Evolutionary conservation across 2,329 filamentous ascomycete species (phyloP).

Genomic region (Rutstroemia sydowiana): DNA sequence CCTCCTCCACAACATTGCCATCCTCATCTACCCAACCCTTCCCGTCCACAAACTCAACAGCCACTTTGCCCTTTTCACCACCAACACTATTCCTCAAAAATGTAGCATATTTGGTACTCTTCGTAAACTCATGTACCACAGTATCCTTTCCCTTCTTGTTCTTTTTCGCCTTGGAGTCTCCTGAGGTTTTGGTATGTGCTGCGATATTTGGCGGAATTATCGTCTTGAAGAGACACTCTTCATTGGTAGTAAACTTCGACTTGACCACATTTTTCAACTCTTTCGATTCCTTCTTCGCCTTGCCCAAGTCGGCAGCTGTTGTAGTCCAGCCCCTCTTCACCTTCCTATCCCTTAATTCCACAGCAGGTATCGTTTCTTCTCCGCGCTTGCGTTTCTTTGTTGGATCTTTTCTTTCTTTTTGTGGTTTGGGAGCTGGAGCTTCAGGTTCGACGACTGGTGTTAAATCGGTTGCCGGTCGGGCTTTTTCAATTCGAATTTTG

Average conservation of each 20-base stretch:
- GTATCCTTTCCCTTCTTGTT: slow-evolving; percentile 52
- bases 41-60: slow-evolving; percentile 67
- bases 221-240: slow-evolving; percentile 81
- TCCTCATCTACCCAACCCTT: slow-evolving; percentile 81
- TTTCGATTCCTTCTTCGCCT: slow-evolving; percentile 43
- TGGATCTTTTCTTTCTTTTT: slow-evolving; percentile 36
- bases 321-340: slow-evolving; percentile 39
- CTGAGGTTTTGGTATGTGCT: slow-evolving; percentile 31
- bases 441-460: slow-evolving; percentile 27
- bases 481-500: slow-evolving; percentile 80
- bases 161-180: slow-evolving; percentile 35
- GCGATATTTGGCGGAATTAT: slow-evolving; percentile 56
- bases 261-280: slow-evolving; percentile 52
- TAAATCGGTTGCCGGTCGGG: slow-evolving; percentile 52
- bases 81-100: slow-evolving; percentile 60
- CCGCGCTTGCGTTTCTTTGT: slow-evolving; percentile 41
- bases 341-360: slow-evolving; percentile 54
- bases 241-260: slow-evolving; percentile 73
- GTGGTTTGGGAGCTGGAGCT: slow-evolving; percentile 32
- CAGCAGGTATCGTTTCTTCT: slow-evolving; percentile 52
- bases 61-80: slow-evolving; percentile 38
- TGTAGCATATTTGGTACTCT: slow-evolving; percentile 72
- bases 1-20: slow-evolving; percentile 65
- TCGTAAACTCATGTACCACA: slow-evolving; percentile 82
- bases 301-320: slow-evolving; percentile 43